These are phyloP conservation scores for Funneliformis geosporum DNA, from an alignment of 192 early-diverging fungal species.

Conservation along the genomic window DNA sequence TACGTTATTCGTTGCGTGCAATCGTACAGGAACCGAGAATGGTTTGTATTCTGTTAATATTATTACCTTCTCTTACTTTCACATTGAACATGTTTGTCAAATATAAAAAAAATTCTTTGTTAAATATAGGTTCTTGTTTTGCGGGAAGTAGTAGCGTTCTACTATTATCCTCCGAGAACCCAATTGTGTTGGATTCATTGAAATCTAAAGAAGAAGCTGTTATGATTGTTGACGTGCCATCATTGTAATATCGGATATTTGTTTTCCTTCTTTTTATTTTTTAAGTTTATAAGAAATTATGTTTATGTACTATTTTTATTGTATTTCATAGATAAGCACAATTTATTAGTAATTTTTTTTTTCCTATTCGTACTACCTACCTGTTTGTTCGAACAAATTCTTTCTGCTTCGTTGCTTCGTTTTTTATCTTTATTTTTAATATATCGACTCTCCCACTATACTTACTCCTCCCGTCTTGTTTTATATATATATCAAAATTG, in stretches of 20 bases:
- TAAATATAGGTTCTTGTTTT: slow-evolving; percentile 1
- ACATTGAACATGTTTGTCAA: neutral
- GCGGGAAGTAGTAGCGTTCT: slow-evolving; percentile 10
- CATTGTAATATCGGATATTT: neutral
- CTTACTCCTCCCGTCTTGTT: no score
- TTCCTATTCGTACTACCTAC: neutral
- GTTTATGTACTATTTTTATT: neutral
- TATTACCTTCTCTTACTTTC: neutral
- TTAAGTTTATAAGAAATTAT: neutral
- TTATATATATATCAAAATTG: no score
- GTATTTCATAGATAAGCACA: neutral
- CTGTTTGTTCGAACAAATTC: neutral
- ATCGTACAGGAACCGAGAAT: slow-evolving; percentile 27
- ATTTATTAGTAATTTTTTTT: no score
- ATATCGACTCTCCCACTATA: no score
- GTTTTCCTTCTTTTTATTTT: no score
- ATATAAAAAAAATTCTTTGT: neutral
- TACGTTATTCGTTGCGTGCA: slow-evolving; percentile 16
- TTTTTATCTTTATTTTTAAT: neutral
- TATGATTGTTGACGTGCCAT: slow-evolving; percentile 2
- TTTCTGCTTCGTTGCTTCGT: neutral
- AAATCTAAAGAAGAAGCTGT: neutral
- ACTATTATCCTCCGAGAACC: neutral
- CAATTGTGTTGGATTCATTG: neutral
- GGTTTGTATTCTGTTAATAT: neutral